Conservation (phyloP, 2,329 filamentous ascomycete species). For the Cryphonectria japonica region DNA sequence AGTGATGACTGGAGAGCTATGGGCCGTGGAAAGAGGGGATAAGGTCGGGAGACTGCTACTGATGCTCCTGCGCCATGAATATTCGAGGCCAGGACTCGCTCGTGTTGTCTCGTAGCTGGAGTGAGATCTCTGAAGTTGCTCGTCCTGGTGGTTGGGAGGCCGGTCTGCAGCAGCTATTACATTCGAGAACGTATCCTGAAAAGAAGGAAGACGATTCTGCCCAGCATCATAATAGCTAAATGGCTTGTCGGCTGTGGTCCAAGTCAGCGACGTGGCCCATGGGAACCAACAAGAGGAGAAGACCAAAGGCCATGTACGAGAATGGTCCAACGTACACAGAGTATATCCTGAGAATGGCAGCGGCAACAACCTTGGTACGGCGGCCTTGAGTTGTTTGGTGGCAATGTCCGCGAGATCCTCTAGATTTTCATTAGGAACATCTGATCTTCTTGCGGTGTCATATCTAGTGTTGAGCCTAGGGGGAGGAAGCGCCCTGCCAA, state of each 20-base stretch:
- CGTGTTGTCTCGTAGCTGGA: not conserved
- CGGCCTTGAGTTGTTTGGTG: conserved; percentile 8
- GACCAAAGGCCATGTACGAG: not conserved
- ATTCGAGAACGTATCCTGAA: conserved; percentile 11
- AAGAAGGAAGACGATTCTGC: conserved; percentile 16
- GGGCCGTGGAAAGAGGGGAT: conserved; percentile 23
- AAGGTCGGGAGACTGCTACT: conserved; percentile 18
- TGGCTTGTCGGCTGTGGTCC: not conserved
- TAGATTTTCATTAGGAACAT: not conserved
- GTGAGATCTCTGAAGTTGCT: not conserved
- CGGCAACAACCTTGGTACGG: not conserved
- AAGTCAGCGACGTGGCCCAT: not conserved
- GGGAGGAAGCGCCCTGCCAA: conserved; percentile 11
- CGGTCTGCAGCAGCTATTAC: conserved; percentile 8
- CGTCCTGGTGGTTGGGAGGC: not conserved
- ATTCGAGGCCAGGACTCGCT: conserved; percentile 18
- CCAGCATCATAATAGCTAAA: not conserved
- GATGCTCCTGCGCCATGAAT: conserved; percentile 18
- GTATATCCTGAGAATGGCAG: not conserved
- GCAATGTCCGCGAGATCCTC: conserved; percentile 23
- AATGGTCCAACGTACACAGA: not conserved
- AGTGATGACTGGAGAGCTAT: conserved; percentile 8
- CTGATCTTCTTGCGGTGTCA: conserved; percentile 5
- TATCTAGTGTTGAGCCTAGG: not conserved
- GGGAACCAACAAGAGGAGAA: not conserved